Base-by-base conservation (phyloP, 768 basidiomycete species). In the Mycena filopes region DNA sequence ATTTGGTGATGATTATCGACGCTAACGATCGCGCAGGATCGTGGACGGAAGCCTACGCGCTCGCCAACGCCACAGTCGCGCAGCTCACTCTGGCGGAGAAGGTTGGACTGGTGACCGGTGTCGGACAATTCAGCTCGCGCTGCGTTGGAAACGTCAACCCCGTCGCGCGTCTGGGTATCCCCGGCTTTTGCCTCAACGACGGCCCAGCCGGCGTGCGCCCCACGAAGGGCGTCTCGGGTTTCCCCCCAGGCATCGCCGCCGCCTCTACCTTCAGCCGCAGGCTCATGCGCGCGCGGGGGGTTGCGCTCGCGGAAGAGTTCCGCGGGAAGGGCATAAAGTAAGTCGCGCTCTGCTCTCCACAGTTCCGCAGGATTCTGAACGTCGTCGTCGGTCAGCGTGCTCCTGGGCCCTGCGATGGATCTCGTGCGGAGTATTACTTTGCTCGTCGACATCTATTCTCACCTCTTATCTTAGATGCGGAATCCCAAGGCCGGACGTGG, bases 241-340 rank as follows among this genome's bases (percentile, higher is more conserved):
- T 82, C 49, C 91, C 91, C 0, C 78, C 90, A 2, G 89, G 86
- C 0, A 84, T 91, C 70, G 88, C 83, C 45, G 71, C 76, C 11
- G 84, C 83, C 2, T 75, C 82, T 11, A 84, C 83, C 12, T 87
- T 86, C 71, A 86, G 90, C 73, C 81, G 85, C 29, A 80, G 88
- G 36, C 76, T 92, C 11, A 90, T 92, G 81, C 83, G 86, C 53
- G 81, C 82, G 38, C 81, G 91, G 48, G 91, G 88, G 5, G 77
- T 80, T 4, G 89, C 89, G 0, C 77, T 93, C 66, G 91, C 87
- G 4, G 79, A 86, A 57, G 92, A 94, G 73, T 89, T 87, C 73
- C 77, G 84, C n/a, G 87, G 83, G 15, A 89, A 91, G 74, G 92
- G 92, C 25, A 86, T 86, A 6, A 79, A 83, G 82, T 82, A 47